Conservation (phyloP, 441 rosid genomes). For the Erodium moschatum region DNA sequence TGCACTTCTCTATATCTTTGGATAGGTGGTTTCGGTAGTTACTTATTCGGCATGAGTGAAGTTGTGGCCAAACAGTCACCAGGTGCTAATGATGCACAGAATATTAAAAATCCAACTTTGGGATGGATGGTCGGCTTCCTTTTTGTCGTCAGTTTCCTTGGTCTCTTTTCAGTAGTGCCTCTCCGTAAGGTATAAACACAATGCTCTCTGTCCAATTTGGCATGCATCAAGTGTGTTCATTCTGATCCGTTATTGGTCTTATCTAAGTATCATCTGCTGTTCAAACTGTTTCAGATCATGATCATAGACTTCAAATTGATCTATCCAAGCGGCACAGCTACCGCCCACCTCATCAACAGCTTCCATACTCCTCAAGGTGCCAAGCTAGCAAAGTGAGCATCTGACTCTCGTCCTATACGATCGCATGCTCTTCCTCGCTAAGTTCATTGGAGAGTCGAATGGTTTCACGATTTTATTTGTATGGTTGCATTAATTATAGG, state of each 20-base stretch:
- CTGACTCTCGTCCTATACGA: background rate
- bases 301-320: slow-evolving; percentile 21
- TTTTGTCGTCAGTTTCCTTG: slow-evolving; percentile 24
- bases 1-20: background rate
- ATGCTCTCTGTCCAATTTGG: too few relatives aligned
- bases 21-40: slow-evolving; percentile 22
- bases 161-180: slow-evolving; percentile 24
- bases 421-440: background rate
- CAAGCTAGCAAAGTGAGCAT: slow-evolving; percentile 14
- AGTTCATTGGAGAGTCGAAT: background rate
- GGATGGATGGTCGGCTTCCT: slow-evolving; percentile 25
- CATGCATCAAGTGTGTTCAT: background rate
- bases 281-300: slow-evolving; percentile 19
- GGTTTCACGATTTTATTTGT: background rate
- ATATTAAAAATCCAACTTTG: slow-evolving; percentile 17
- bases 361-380: slow-evolving; percentile 20
- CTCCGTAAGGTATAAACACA: slow-evolving; percentile 18
- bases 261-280: background rate
- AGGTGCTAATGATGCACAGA: background rate
- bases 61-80: slow-evolving; percentile 12
- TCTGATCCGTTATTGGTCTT: background rate
- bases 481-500: background rate
- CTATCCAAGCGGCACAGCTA: slow-evolving; percentile 17
- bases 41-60: slow-evolving; percentile 18
- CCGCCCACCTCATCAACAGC: slow-evolving; percentile 18